Base-by-base conservation (phyloP, 495 filamentous ascomycete species). In the Platismatia glauca region DNA sequence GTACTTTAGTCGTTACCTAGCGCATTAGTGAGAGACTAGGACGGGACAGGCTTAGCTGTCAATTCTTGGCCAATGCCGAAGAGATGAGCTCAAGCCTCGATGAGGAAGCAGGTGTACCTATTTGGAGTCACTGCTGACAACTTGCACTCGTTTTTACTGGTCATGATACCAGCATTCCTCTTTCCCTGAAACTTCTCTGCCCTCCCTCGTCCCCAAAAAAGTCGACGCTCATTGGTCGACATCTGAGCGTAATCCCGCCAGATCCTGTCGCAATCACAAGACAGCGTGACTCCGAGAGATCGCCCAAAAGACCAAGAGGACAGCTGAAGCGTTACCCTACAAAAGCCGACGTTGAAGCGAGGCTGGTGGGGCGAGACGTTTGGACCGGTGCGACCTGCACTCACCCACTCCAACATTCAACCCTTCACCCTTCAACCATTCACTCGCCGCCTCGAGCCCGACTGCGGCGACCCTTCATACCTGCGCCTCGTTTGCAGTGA, bases 401-500 rank as follows among this genome's bases (percentile, higher is more conserved):
- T n/a, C n/a, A n/a, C n/a, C n/a, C n/a, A n/a, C n/a, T 44, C 6
- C 18, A 29, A 24, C 43, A 24, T 62, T 59, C 22, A 33, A 60
- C 43, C 41, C 34, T 29, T 31, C 27, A 9, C 34, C 34, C n/a
- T n/a, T 37, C 44, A 48, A 48, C 44, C 52, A 41, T 18, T 57
- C 33, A 56, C 39, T 33, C 58, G 55, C 55, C 57, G 55, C 22
- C 27, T 39, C 41, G 35, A 48, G 39, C 38, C 24, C 16, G 31
- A 43, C 55, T 64, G 57, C 57, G 56, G 56, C 62, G 53, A 64
- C 27, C 34, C 27, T 44, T 60, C 50, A 46, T 60, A 63, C 62
- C 58, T 64, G 62, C 62, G 62, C 62, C 56, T 59, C 62, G 57
- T 64, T 59, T 44, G 41, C 57, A 37, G 43, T 55, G 27, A 39